Evolutionary conservation across 2,329 filamentous ascomycete genomes (phyloP).

Genomic region (Botrytis byssoidea): DNA sequence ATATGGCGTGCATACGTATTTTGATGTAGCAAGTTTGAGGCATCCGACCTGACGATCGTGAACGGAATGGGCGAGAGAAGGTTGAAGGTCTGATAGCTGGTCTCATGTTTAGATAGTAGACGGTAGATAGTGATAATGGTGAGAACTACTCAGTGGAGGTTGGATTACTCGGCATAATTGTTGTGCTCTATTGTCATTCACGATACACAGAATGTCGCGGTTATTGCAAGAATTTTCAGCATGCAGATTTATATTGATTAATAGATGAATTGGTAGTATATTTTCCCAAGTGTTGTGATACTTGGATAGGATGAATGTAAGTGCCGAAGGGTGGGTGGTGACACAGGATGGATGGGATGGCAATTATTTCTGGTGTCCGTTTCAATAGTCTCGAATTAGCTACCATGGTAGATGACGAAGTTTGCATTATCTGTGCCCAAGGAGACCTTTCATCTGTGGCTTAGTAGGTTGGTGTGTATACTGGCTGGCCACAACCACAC

Average conservation of each 20-base stretch:
- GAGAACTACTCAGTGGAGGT: neutral
- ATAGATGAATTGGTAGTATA: neutral
- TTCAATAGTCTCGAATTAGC: neutral
- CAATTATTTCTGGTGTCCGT: neutral
- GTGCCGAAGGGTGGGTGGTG: neutral
- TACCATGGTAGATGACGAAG: neutral
- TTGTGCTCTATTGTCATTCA: neutral
- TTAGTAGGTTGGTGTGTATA: neutral
- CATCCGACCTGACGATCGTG: neutral
- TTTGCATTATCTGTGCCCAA: neutral
- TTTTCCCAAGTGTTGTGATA: neutral
- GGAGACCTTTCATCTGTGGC: slow-evolving; percentile 5
- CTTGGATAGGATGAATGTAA: neutral
- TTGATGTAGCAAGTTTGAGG: neutral
- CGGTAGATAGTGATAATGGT: neutral
- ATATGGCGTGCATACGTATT: neutral
- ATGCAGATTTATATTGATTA: slow-evolving; percentile 8
- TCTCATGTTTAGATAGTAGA: neutral
- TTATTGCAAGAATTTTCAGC: neutral
- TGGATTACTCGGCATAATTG: neutral
- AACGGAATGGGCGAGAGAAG: neutral
- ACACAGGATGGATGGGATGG: neutral
- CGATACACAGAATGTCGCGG: slow-evolving; percentile 3
- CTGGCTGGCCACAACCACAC: neutral
- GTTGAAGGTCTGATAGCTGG: neutral